Evolutionary conservation across 345 rosid species (phyloP).

Genomic region (Corymbia maculata): DNA sequence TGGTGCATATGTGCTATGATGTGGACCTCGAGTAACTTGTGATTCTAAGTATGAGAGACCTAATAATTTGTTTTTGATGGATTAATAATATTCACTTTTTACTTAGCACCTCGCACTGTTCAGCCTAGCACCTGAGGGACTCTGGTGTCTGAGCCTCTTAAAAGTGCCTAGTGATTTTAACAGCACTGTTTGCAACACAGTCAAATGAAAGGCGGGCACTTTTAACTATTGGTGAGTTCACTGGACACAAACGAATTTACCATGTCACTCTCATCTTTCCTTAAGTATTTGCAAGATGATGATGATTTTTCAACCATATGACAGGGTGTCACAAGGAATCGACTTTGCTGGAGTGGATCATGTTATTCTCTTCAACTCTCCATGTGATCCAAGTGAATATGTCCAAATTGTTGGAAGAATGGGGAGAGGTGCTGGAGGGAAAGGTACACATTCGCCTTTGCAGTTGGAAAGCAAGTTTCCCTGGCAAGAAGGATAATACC

Average conservation of each 20-base stretch:
- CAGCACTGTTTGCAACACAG: neutral
- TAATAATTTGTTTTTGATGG: neutral
- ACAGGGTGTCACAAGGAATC: conserved; percentile 81
- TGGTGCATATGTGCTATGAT: neutral
- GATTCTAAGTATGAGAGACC: neutral
- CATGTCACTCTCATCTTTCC: neutral
- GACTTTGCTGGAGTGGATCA: conserved; percentile 74
- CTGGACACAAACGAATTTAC: neutral
- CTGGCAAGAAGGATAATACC: conserved; percentile 59
- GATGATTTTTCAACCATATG: conserved; percentile 3
- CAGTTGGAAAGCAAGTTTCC: conserved; percentile 79
- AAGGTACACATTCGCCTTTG: conserved; percentile 74
- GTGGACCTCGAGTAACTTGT: neutral
- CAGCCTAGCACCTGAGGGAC: neutral
- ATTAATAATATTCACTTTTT: neutral
- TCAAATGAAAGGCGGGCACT: neutral
- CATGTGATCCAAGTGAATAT: conserved; percentile 85
- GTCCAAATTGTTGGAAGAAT: conserved; percentile 37
- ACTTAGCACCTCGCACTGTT: neutral
- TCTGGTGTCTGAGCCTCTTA: neutral
- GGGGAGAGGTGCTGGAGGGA: conserved; percentile 83
- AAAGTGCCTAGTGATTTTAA: neutral
- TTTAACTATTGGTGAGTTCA: neutral
- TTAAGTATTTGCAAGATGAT: neutral
- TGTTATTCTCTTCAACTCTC: conserved; percentile 80